Conservation (phyloP, 2,329 filamentous ascomycete species). For the Polytolypa hystricis region DNA sequence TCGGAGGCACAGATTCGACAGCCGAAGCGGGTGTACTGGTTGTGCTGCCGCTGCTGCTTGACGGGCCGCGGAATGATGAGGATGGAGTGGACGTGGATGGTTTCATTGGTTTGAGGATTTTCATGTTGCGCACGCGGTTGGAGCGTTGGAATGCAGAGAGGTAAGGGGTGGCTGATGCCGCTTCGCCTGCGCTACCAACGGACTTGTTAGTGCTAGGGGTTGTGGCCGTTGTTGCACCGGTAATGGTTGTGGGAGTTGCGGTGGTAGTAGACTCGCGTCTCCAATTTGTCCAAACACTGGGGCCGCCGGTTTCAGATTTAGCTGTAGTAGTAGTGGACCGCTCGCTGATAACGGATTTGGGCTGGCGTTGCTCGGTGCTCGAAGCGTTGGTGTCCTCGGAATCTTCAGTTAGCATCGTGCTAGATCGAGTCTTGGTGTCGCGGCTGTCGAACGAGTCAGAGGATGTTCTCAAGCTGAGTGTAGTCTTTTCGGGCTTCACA, state of each 20-base stretch:
- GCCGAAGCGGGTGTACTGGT: constrained; percentile 13
- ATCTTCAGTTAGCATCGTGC: constrained; percentile 10
- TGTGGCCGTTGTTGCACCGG: constrained; percentile 4
- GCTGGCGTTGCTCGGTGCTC: constrained; percentile 9
- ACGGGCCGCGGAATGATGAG: too few species aligned
- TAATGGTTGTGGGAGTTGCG: too few species aligned
- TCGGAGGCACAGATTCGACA: constrained; percentile 9
- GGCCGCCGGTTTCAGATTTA: constrained; percentile 26
- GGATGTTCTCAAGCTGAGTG: constrained; percentile 15
- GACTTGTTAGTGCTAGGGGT: constrained; percentile 2
- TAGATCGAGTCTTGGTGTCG: constrained; percentile 13
- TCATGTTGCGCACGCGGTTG: constrained; percentile 60
- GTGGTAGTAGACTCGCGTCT: constrained; percentile 36
- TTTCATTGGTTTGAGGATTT: constrained; percentile 73
- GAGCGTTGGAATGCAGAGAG: constrained; percentile 59
- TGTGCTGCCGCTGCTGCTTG: too few species aligned
- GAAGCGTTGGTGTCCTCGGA: constrained; percentile 8
- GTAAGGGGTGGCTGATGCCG: constrained; percentile 20
- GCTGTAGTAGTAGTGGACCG: constrained; percentile 17
- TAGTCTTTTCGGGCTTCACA: constrained; percentile 17
- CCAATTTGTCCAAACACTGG: constrained; percentile 61
- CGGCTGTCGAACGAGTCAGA: constrained; percentile 16
- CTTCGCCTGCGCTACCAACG: too few species aligned
- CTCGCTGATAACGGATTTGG: constrained; percentile 21
- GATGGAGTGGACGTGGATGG: constrained; percentile 34